Conservation (phyloP, 257 asterid genomes). For the Cordia subcordata region DNA sequence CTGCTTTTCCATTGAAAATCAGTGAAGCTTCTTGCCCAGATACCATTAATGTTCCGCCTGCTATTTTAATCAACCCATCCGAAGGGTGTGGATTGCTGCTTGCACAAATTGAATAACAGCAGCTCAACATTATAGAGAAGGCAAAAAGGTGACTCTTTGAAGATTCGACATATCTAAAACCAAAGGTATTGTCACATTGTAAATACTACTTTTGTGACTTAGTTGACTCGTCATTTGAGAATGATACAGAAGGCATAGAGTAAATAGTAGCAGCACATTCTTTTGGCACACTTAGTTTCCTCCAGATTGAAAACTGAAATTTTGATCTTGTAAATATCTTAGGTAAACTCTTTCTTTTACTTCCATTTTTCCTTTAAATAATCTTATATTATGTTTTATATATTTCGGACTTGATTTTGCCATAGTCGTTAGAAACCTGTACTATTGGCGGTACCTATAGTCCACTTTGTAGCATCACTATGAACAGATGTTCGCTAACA, state of each 20-base stretch:
- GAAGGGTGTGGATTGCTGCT: constrained; percentile 49
- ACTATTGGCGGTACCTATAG: too few relatives aligned
- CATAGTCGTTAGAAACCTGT: too few relatives aligned
- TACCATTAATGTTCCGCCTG: not conserved
- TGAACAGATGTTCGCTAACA: too few relatives aligned
- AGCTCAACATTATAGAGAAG: not conserved
- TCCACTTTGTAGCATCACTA: too few relatives aligned
- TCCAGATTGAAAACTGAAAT: not conserved
- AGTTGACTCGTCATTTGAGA: constrained; percentile 8
- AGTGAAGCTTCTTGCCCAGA: not conserved
- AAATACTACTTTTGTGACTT: constrained; percentile 31
- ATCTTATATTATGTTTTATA: too few relatives aligned
- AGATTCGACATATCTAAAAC: not conserved
- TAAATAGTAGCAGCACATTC: constrained; percentile 7
- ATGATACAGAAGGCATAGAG: constrained; percentile 10
- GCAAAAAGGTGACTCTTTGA: not conserved
- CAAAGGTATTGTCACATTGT: constrained; percentile 26
- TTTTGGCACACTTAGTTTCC: not conserved
- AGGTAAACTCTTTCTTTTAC: not conserved
- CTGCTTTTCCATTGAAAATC: constrained; percentile 45
- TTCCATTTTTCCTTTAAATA: not conserved
- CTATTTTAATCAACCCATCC: constrained; percentile 39
- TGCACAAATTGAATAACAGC: not conserved
- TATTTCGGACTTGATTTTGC: not conserved
- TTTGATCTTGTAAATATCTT: not conserved